Evolutionary conservation across 768 basidiomycete species (phyloP).

Genomic region (Lentinus tigrinus): DNA sequence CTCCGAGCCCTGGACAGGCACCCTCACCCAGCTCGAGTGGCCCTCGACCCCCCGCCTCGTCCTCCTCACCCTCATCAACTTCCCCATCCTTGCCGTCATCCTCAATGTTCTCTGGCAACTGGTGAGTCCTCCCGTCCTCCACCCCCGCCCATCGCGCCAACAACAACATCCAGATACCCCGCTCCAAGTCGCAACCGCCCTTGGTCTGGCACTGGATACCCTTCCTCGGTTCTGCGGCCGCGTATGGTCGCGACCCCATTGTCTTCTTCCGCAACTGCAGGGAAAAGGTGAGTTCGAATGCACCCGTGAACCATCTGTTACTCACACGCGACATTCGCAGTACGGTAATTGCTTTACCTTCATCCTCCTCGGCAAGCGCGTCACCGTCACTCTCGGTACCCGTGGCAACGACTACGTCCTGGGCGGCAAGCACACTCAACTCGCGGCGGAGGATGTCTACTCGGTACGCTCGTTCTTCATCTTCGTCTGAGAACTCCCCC

Average conservation of each 20-base stretch:
- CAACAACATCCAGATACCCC: conserved; percentile 57
- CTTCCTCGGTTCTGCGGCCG: conserved; percentile 82
- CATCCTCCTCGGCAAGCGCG: conserved; percentile 80
- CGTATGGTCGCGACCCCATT: conserved; percentile 91
- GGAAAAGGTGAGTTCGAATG: conserved; percentile 59
- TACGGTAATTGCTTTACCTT: conserved; percentile 98
- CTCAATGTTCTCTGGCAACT: conserved; percentile 80
- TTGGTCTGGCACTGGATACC: conserved; percentile 93
- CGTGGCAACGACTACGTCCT: conserved; percentile 94
- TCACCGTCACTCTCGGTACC: conserved; percentile 88
- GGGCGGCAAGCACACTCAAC: conserved; percentile 87
- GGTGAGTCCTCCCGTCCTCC: conserved; percentile 36
- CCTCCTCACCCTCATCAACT: conserved; percentile 54
- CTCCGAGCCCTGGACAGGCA: conserved; percentile 28
- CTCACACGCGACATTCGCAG: conserved; percentile 38
- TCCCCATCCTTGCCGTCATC: conserved; percentile 65
- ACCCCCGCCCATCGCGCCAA: neutral
- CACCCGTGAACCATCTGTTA: neutral
- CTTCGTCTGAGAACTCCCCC: neutral
- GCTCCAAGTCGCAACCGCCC: conserved; percentile 74
- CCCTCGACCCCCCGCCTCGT: conserved; percentile 24
- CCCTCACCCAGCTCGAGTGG: conserved; percentile 27
- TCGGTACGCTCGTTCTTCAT: conserved; percentile 47
- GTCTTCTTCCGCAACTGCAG: conserved; percentile 79
- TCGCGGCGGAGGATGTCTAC: conserved; percentile 97